Percentiles rank a stretch among this genome's conserved stretches.
Conservation (phyloP, 371 early-diverging fungal species). For the Circinella minor region DNA sequence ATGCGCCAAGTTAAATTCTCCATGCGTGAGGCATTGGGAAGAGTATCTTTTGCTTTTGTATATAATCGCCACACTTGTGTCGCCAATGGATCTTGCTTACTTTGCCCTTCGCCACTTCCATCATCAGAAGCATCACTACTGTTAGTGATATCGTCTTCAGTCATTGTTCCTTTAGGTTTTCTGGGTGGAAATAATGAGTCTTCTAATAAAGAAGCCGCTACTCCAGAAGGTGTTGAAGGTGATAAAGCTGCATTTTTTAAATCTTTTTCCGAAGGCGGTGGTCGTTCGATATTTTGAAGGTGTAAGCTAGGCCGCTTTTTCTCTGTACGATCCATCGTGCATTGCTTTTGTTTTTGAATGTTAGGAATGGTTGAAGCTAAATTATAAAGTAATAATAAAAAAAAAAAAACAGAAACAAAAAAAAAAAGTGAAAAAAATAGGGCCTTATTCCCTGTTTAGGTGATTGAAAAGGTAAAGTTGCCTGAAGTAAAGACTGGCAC, state of each 20-base stretch:
- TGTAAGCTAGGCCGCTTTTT: constrained; percentile 20
- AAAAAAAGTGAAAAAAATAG: not conserved
- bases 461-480: constrained; percentile 1
- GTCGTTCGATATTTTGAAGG: constrained; percentile 9
- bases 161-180: constrained; percentile 28
- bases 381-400: too few relatives aligned
- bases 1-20: constrained; percentile 75
- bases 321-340: constrained; percentile 14
- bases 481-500: constrained; percentile 2
- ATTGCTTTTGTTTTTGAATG: constrained; percentile 7
- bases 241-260: constrained; percentile 20
- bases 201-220: constrained; percentile 31
- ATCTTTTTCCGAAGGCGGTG: constrained; percentile 13
- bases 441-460: not conserved
- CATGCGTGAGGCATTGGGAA: constrained; percentile 64
- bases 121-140: constrained; percentile 30
- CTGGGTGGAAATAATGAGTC: constrained; percentile 37
- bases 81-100: constrained; percentile 56
- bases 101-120: constrained; percentile 18
- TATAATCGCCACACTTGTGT: constrained; percentile 68
- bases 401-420: not conserved
- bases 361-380: not conserved
- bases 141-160: constrained; percentile 47
- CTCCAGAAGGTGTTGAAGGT: constrained; percentile 32
- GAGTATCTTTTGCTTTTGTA: constrained; percentile 63